Base-by-base conservation (phyloP, 352 stramenopile species). In the Phytophthora lateralis region DNA sequence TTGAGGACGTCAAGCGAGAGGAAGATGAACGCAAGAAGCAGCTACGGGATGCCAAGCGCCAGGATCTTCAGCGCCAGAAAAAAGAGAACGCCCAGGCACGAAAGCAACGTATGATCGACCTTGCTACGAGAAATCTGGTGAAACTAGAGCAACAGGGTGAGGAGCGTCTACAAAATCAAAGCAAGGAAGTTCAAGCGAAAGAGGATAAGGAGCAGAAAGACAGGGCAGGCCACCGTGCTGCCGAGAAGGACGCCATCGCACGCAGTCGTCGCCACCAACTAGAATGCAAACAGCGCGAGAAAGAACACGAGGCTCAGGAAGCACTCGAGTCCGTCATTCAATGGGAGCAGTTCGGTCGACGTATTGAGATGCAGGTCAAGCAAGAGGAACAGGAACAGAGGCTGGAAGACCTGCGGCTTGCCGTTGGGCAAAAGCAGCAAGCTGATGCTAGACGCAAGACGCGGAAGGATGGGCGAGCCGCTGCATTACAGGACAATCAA, bases 41-140 rank as follows among this genome's bases (percentile, higher is more conserved):
- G 38, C 49, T 78, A 37, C 79, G 82, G 4, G 77, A 87, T 34
- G 70, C 75, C 9, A 90, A 89, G 54, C 80, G 85, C 8, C 70
- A 91, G 18, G 69, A 78, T 46, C 53, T 93, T 21, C 74, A 88
- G 32, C 63, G 65, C 3, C 69, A 86, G 32, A 93, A 92, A 47
- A 75, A 80, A 34, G 78, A 80, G 15, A 71, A 76, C 29, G 59
- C 77, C 0, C 78, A 89, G 32, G 71, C 82, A 30, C 69, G 82
- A 43, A 93, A 93, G 50, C 82, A 93, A 59, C 82, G 81, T 17
- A 93, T 95, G 86, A 93, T 95, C 42, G 82, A 95, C 45, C 67
- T 91, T 51, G 86, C 79, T 26, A 82, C 78, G 12, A 74, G 91
- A 18, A 90, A 91, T 44, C 55, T 95, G 20, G 53, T 91, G 26